These are phyloP conservation scores for Melaleuca alternifolia DNA, from an alignment of 345 rosid species.

Conservation along the genomic window DNA sequence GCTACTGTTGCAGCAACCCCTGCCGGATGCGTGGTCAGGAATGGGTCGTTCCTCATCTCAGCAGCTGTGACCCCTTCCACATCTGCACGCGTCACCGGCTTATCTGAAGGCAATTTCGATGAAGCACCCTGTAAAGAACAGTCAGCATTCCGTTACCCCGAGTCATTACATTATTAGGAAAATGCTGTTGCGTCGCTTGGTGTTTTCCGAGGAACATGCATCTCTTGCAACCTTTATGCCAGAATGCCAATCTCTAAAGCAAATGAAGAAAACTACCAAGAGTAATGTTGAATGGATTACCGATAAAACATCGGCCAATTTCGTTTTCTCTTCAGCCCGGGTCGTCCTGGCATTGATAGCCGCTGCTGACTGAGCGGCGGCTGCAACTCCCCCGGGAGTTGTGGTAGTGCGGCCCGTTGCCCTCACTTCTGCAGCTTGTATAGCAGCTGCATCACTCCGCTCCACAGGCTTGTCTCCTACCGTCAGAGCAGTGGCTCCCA, in stretches of 20 bases:
- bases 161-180: neutral
- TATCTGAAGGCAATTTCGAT: conserved; percentile 17
- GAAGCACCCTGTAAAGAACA: neutral
- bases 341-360: conserved; percentile 40
- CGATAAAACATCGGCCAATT: neutral
- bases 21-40: conserved; percentile 33
- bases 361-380: conserved; percentile 75
- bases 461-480: conserved; percentile 71
- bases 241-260: neutral
- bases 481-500: conserved; percentile 56
- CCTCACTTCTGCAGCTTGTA: conserved; percentile 83
- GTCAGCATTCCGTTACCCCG: neutral
- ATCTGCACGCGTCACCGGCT: conserved; percentile 35
- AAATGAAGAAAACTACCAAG: neutral
- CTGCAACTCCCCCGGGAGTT: conserved; percentile 58
- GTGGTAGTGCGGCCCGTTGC: conserved; percentile 64
- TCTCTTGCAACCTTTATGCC: conserved; percentile 25
- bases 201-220: neutral
- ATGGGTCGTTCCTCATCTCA: conserved; percentile 33
- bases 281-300: neutral
- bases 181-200: neutral
- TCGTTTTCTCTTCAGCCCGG: conserved; percentile 37
- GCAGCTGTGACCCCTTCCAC: conserved; percentile 40
- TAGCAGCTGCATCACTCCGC: conserved; percentile 80
- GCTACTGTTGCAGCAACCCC: conserved; percentile 49